Conservation (phyloP, 345 rosid species). For the Pistacia vera region DNA sequence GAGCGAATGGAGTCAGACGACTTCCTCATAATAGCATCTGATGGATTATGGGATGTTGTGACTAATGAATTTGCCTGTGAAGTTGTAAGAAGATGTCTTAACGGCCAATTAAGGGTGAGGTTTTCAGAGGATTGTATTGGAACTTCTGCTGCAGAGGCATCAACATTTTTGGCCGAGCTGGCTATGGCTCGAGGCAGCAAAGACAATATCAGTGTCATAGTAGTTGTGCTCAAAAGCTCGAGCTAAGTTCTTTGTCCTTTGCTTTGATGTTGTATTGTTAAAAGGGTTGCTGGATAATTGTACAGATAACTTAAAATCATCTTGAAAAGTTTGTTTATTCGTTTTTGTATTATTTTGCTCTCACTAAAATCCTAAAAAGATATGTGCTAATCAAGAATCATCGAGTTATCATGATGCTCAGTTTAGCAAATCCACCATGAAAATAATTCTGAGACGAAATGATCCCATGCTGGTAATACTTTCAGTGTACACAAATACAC, state of each 20-base stretch:
- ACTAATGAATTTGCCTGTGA: slow-evolving; percentile 38
- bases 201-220: slow-evolving; percentile 45
- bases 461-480: neutral
- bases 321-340: neutral
- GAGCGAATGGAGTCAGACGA: slow-evolving; percentile 26
- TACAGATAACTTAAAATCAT: neutral
- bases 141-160: slow-evolving; percentile 25
- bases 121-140: slow-evolving; percentile 2
- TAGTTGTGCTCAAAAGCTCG: slow-evolving; percentile 29
- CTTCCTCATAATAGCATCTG: slow-evolving; percentile 34
- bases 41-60: slow-evolving; percentile 50
- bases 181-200: slow-evolving; percentile 42
- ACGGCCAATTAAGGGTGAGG: slow-evolving; percentile 11
- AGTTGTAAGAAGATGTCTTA: slow-evolving; percentile 27
- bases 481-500: neutral
- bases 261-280: neutral
- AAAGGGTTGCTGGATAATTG: neutral
- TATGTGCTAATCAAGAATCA: too few relatives aligned
- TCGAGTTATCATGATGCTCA: too few relatives aligned
- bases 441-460: too few relatives aligned
- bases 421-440: too few relatives aligned
- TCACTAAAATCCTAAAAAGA: neutral
- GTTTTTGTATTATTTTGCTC: neutral
- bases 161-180: slow-evolving; percentile 34
- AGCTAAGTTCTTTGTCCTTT: neutral